These are phyloP conservation scores for Chlamydomonas sphaeroides DNA, from an alignment of 139 green algal species.

Conservation along the genomic window DNA sequence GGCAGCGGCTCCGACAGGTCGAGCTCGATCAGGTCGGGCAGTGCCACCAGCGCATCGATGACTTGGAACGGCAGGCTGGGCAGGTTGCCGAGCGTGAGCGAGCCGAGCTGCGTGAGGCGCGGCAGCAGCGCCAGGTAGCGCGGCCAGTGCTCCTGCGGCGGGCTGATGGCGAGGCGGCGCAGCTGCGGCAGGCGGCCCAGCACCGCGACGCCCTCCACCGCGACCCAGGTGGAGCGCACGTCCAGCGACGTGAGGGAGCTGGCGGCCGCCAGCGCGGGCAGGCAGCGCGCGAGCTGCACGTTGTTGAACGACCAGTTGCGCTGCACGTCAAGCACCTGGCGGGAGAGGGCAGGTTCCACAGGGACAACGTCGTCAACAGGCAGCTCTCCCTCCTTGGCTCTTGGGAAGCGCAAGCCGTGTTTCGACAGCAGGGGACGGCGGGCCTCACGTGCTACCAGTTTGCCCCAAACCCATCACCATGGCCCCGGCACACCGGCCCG, in stretches of 20 bases:
- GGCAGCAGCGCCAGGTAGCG: slow-evolving; percentile 23
- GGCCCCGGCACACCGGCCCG: too few relatives aligned
- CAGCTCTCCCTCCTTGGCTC: too few relatives aligned
- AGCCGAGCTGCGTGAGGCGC: neutral
- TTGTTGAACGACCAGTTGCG: slow-evolving; percentile 41
- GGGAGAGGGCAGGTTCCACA: too few relatives aligned
- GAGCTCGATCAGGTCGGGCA: slow-evolving; percentile 16
- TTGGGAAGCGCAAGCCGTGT: too few relatives aligned
- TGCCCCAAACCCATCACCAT: too few relatives aligned
- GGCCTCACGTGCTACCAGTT: too few relatives aligned
- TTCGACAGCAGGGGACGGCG: too few relatives aligned
- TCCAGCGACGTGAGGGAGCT: slow-evolving; percentile 4
- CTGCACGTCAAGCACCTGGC: slow-evolving; percentile 23
- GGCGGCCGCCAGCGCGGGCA: slow-evolving; percentile 2
- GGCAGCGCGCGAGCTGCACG: slow-evolving; percentile 29
- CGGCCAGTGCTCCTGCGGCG: slow-evolving; percentile 15
- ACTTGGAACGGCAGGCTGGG: slow-evolving; percentile 22
- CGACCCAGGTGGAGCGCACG: slow-evolving; percentile 29
- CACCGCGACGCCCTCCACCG: slow-evolving; percentile 8
- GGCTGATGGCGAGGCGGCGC: slow-evolving; percentile 21
- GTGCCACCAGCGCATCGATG: slow-evolving; percentile 10
- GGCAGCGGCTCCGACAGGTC: slow-evolving; percentile 19
- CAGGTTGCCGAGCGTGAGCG: slow-evolving; percentile 27
- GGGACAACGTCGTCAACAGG: too few relatives aligned
- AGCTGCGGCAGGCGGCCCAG: neutral